Base-by-base conservation (phyloP, 1,284 basidiomycete genomes). In the Ustilago crameri region DNA sequence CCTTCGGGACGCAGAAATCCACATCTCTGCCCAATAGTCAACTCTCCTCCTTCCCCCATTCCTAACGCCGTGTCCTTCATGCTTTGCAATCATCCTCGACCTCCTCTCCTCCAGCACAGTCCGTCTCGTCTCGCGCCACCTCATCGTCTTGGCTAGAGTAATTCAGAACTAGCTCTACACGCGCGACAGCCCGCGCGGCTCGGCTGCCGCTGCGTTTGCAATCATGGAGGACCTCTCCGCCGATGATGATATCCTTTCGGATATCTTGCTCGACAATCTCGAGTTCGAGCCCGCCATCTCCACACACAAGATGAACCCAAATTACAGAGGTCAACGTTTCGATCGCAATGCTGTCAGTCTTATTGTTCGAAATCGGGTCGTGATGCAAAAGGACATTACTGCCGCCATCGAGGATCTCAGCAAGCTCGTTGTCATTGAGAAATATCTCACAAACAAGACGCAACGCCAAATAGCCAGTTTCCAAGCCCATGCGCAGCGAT, bases 251-350 rank as follows among this genome's bases (percentile, higher is more conserved):
- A 64, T 83, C 49, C 74, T 83, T 26, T 81, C 81, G 51, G 78
- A 79, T 69, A 77, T 83, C 65, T 58, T 83, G 43, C 58, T 83
- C 53, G 81, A 83, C 51, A 75, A 77, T 27, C 75, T 83, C 59
- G 81, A 82, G 58, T 82, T 80, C 56, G 79, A 81, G 51, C 79
- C 79, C 8, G 69, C 76, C 41, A 78, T 83, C 62, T 73, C 78
- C 9, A 82, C 81, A 17, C 79, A 83, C 74, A 83, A 83, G 70
- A 82, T 83, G 80, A 83, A 81, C 46, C 78, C 80, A 15, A 51
- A 67, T 10, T 82, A 81, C 50, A 65, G 81, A 20, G 70, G 76
- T 0, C 76, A 74, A 35, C 77, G 81, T 20, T 82, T 80, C 47
- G 76, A 81, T 44, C 72, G 79, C 20, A 65, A 67, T 22, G 57